Evolutionary conservation across 345 rosid species (phyloP), one percentile per base, ranked within the genome.

Genomic region (Melaleuca alternifolia): DNA sequence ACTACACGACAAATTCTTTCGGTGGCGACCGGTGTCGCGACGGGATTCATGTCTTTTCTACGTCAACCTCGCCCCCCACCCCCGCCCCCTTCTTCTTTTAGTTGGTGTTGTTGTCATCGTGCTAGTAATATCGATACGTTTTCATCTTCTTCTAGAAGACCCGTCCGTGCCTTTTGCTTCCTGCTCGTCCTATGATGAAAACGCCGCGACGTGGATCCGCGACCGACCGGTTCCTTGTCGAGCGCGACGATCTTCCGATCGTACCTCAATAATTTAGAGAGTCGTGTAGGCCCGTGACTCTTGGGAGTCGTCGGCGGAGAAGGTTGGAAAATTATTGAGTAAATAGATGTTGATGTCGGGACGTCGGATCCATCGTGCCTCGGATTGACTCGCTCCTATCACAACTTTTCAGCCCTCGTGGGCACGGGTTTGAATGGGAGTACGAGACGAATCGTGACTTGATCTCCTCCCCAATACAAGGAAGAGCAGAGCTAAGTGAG

Each of bases 251-350:
- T 30, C 77, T 24, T 7, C 2, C 20, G 24, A 8, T n/a, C 33
- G 13, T 2, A 16, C 6, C 4, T 4, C 0, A 23, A 2, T 37
- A 33, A 9, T 9, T n/a, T 2, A 30, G 8, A 33, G 33, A 20
- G 61, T 71, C 81, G 5, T 10, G 0, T 71, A 1, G 48, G 21
- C 8, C 10, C 3, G 11, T 6, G 57, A 21, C 10, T 7, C 57
- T 7, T 23, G 56, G 6, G 56, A 53, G 23, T 2, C 21, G 8
- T 52, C 56, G 41, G 41, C 41, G 41, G 41, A 41, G 41, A 24
- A 28, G 62, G 28, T 57, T 57, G 2, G 28, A 26, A 57, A 57
- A 57, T 57, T 26, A 57, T 0, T 28, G 30, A 57, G 37, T 3
- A 59, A 9, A n/a, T 3, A 6, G 28, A 6, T 0, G 0, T 59